Base-by-base conservation (phyloP, 1,139 yeast genomes). In the Hanseniaspora sp. region DNA sequence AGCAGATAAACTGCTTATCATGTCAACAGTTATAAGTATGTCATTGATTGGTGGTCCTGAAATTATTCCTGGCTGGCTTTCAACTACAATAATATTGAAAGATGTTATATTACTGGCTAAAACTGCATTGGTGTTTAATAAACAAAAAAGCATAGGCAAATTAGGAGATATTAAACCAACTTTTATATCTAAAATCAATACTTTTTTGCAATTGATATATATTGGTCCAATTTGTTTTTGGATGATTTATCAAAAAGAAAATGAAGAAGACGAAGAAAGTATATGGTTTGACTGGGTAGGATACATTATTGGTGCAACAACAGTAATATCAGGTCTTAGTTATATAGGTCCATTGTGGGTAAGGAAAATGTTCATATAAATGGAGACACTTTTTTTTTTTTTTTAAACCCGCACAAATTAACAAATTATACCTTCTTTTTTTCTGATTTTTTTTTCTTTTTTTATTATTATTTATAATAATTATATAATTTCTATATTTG, bases 1-100 rank as follows among this genome's bases (percentile, higher is more conserved):
- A 72, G 99, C 98, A 0, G 99, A 94, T 65, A 94, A 94, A 67
- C 72, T 86, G 29, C 72, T 94, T 47, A 87, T 94, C 96, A 78
- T 94, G 45, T 79, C 86, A 0, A 80, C 95, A 55, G 88, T 97
- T 0, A 73, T 82, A 0, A 80, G 95, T 54, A 71, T 92, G 56
- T 81, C 94, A 0, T 56, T 61, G 1, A 78, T 80, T 39, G 74
- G 82, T 0, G 80, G 84, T 3, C 79, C 80, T 18, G 67, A 64
- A 47, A 53, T 67, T 59, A 79, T 86, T 65, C 94, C 88, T 0
- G 56, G 77, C 3, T 75, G 79, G 55, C 71, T 92, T 53, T 96
- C 95, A 0, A 68, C 72, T 0, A 61, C 87, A 18, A 88, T 94
- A 35, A 73, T 92, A 28, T 97, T 97, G 0, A 76, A 96, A 60